Evolutionary conservation across 441 rosid genomes (phyloP), one percentile per base, ranked within the genome.

Genomic region (Cnidoscolus chayamansa): DNA sequence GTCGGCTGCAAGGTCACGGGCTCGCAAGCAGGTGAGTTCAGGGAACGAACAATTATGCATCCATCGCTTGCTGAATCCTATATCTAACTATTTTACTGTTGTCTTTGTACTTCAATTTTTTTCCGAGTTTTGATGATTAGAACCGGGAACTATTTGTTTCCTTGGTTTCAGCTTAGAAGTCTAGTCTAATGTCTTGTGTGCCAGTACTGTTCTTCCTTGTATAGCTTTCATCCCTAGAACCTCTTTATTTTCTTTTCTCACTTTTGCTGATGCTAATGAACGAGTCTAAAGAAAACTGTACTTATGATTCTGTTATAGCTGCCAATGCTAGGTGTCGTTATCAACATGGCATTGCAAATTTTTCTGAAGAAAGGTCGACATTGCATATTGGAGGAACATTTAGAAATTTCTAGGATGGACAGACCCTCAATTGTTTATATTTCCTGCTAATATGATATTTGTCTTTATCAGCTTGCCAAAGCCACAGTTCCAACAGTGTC

Each of bases 1-100:
- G 80, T 95, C 99, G 37, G 99, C 99, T 50, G 98, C 99, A 58
- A 87, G 98, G 74, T 94, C 98, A 13, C 86, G 98, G 16, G 98
- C 99, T 61, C 89, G 98, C 16, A 94, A 94, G 80, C 98, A 94
- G 96, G 98, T 93, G 75, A 82, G 72, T 68, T 61, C 51, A 47
- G 49, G 70, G 74, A 71, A 77, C 69, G 69, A 77, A 65, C 49
- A 53, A 31, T 68, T 68, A 57, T 20, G 16, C 49, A 6, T 56
- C 19, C 72, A 4, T 58, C 51, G 49, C 48, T 61, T 68, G 20
- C 61, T 65, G 53, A 64, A 59, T 57, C 2, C 12, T 50, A 15
- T 48, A 68, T 31, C 71, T 71, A 67, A 16, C 47, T 12, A 4
- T 66, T 47, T 67, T 66, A 32, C 61, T 60, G 55, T 8, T 69